Conservation (phyloP, 106 monocot genomes). For the Phalaenopsis equestris region DNA sequence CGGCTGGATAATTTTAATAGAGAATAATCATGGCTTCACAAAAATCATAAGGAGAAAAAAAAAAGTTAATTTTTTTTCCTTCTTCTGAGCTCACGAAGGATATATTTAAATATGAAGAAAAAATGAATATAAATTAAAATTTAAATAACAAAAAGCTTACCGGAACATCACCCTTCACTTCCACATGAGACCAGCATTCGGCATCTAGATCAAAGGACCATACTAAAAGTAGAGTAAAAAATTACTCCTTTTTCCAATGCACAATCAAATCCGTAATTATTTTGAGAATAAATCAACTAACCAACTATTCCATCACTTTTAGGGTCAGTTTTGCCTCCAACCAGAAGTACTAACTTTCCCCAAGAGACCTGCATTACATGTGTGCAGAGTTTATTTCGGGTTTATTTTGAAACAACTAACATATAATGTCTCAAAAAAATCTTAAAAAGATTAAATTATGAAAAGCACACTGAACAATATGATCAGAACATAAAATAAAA, state of each 20-base stretch:
- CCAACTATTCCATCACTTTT: constrained; percentile 54
- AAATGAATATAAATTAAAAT: neutral
- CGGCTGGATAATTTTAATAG: neutral
- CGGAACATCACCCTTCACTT: constrained; percentile 93
- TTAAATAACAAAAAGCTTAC: constrained; percentile 24
- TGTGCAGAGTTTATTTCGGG: neutral
- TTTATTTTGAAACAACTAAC: neutral
- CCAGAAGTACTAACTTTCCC: constrained; percentile 63
- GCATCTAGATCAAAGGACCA: constrained; percentile 82
- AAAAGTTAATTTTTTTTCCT: neutral
- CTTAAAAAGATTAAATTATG: neutral
- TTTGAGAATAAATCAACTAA: constrained; percentile 9
- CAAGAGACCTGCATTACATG: constrained; percentile 52
- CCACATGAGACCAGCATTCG: constrained; percentile 82
- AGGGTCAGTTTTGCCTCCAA: constrained; percentile 81
- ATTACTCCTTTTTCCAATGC: neutral
- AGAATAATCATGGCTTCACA: neutral
- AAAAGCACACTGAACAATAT: neutral
- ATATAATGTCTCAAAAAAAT: neutral
- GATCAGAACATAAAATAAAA: neutral
- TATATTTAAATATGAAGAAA: neutral
- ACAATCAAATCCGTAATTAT: neutral
- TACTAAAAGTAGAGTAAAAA: constrained; percentile 31
- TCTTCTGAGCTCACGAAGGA: neutral
- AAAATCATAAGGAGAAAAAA: neutral